A percentile compares a stretch with the other conserved stretches of the same genome.
These are phyloP conservation scores for Diutina pseudorugosa DNA, from an alignment of 1,139 yeast species.

Conservation along the genomic window DNA sequence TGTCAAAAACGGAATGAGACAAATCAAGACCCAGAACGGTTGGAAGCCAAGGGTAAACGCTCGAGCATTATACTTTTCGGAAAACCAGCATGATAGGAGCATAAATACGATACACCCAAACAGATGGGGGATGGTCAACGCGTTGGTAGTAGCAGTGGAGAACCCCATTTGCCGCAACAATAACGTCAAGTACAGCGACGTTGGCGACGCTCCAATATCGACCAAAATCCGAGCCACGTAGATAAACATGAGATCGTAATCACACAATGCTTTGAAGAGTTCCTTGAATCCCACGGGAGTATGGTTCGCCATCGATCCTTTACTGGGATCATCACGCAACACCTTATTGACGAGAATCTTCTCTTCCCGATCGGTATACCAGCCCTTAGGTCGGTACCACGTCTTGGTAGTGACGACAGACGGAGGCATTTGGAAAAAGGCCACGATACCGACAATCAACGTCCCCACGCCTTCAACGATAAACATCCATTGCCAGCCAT, in stretches of 20 bases:
- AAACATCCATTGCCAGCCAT: slow-evolving; percentile 41
- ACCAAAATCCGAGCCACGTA: slow-evolving; percentile 38
- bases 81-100: not conserved
- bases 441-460: slow-evolving; percentile 37
- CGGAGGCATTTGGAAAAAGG: slow-evolving; percentile 49
- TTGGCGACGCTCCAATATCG: not conserved
- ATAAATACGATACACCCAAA: not conserved
- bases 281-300: slow-evolving; percentile 28
- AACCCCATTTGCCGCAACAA: slow-evolving; percentile 1
- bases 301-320: slow-evolving; percentile 59
- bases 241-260: slow-evolving; percentile 49
- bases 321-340: slow-evolving; percentile 55
- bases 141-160: not conserved
- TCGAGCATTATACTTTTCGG: not conserved
- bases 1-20: not conserved
- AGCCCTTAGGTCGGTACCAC: slow-evolving; percentile 41
- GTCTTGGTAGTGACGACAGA: slow-evolving; percentile 43
- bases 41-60: not conserved
- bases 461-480: slow-evolving; percentile 53
- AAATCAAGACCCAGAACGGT: not conserved
- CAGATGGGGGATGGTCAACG: not conserved
- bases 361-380: slow-evolving; percentile 53
- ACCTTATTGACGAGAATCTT: slow-evolving; percentile 51
- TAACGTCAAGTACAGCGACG: not conserved
- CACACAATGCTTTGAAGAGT: slow-evolving; percentile 24